Percentiles rank a stretch among this genome's conserved stretches.
Conservation (phyloP, 2,329 filamentous ascomycete species). For the Fusarium beomiforme region DNA sequence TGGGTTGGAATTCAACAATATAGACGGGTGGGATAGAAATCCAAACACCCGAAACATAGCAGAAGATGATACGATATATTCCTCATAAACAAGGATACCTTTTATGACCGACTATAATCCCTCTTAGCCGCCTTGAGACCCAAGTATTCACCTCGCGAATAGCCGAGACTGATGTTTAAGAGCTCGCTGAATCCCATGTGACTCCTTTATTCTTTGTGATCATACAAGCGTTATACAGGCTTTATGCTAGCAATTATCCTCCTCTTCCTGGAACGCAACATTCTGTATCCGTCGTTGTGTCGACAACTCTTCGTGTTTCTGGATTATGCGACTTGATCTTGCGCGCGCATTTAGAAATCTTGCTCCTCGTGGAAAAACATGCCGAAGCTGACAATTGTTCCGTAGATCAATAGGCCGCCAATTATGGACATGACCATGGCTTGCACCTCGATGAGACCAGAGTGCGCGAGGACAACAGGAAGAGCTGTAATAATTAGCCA, state of each 20-base stretch:
- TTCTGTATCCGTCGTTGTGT: not conserved
- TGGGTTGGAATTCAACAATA: slow-evolving; percentile 41
- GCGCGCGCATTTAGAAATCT: slow-evolving; percentile 74
- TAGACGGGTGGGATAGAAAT: slow-evolving; percentile 29
- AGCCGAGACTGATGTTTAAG: slow-evolving; percentile 19
- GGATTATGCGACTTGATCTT: not conserved
- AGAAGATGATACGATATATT: slow-evolving; percentile 17
- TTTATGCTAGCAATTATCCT: slow-evolving; percentile 14
- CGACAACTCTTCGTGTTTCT: not conserved
- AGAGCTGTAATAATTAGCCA: slow-evolving; percentile 69
- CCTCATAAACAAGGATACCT: slow-evolving; percentile 20
- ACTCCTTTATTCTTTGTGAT: slow-evolving; percentile 23
- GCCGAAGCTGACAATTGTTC: slow-evolving; percentile 96
- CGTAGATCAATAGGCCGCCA: slow-evolving; percentile 94
- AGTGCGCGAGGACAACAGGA: slow-evolving; percentile 87
- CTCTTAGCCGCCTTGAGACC: not conserved
- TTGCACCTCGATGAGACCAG: slow-evolving; percentile 79
- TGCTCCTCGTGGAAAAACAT: slow-evolving; percentile 99
- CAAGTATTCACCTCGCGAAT: slow-evolving; percentile 8
- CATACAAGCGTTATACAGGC: slow-evolving; percentile 34
- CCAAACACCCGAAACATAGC: slow-evolving; percentile 2
- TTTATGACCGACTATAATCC: slow-evolving; percentile 20
- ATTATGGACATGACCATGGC: slow-evolving; percentile 96
- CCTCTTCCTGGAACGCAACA: slow-evolving; percentile 13
- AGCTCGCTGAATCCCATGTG: slow-evolving; percentile 36